phyloP scores from a whole-genome alignment of 306 rosid species.

The Lagenaria siceraria region DNA sequence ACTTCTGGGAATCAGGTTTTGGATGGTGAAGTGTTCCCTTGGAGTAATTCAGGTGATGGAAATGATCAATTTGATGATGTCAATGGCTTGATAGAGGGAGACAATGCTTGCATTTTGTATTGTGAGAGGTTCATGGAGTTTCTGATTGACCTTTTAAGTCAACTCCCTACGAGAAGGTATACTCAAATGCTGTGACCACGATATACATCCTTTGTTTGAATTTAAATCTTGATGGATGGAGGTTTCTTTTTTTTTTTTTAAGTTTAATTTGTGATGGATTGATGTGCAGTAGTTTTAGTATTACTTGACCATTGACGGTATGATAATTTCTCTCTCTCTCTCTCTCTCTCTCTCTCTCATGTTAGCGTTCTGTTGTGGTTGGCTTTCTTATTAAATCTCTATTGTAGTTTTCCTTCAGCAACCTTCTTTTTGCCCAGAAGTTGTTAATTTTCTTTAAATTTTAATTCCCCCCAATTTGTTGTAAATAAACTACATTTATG shows the following conservation, averaged over 20 bases:
- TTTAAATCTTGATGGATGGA: neutral
- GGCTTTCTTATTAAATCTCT: neutral
- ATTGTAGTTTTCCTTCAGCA: neutral
- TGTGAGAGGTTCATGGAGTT: conserved; percentile 98
- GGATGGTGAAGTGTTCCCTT: conserved; percentile 51
- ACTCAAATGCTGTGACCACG: neutral
- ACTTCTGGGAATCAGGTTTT: conserved; percentile 42
- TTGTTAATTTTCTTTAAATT: neutral
- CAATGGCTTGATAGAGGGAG: conserved; percentile 27
- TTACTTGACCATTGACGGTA: neutral
- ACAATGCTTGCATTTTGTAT: conserved; percentile 82
- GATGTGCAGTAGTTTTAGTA: neutral
- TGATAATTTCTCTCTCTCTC: neutral
- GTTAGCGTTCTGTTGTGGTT: neutral
- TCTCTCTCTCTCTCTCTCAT: neutral
- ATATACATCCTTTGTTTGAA: neutral
- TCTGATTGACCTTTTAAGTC: conserved; percentile 96
- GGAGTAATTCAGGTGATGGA: conserved; percentile 23
- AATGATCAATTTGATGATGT: conserved; percentile 27
- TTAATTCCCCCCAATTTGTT: neutral
- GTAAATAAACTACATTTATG: neutral
- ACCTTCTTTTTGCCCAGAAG: neutral
- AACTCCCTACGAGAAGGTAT: conserved; percentile 95
- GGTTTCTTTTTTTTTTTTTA: neutral
- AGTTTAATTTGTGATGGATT: neutral